Evolutionary conservation across 805 yeast species (phyloP).

Genomic region (Torulaspora delbrueckii): DNA sequence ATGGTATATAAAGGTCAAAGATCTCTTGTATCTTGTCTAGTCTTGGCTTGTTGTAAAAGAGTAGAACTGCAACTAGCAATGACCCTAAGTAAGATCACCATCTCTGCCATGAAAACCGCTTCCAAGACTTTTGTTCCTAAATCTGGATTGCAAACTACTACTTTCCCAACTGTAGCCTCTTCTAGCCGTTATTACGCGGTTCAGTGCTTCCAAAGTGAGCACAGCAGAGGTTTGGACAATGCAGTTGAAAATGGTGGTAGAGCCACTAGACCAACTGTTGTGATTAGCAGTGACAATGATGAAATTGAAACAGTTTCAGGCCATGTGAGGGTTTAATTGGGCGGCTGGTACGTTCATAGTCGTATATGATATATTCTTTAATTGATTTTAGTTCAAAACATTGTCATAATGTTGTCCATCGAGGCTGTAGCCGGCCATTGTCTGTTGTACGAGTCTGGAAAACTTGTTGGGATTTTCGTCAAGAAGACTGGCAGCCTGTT

Average conservation of each 20-base stretch:
- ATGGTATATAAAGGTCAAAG: background rate
- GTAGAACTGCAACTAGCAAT: background rate
- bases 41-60: background rate
- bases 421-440: constrained; percentile 73
- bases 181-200: constrained; percentile 4
- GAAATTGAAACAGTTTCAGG: constrained; percentile 26
- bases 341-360: constrained; percentile 1
- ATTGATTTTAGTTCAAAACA: constrained; percentile 37
- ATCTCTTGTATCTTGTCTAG: background rate
- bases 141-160: constrained; percentile 10
- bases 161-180: constrained; percentile 11
- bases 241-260: constrained; percentile 2
- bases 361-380: constrained; percentile 2
- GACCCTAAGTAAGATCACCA: constrained; percentile 4
- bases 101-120: constrained; percentile 8
- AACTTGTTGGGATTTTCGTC: constrained; percentile 46
- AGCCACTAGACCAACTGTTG: constrained; percentile 16
- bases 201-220: constrained; percentile 4
- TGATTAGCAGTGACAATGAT: constrained; percentile 27
- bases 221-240: background rate
- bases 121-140: constrained; percentile 13
- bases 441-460: constrained; percentile 47
- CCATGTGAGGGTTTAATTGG: constrained; percentile 24
- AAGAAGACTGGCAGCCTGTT: constrained; percentile 71
- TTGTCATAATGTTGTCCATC: constrained; percentile 57